Conservation (phyloP, 139 green algal species). For the Zygnema circumcarinatum region DNA sequence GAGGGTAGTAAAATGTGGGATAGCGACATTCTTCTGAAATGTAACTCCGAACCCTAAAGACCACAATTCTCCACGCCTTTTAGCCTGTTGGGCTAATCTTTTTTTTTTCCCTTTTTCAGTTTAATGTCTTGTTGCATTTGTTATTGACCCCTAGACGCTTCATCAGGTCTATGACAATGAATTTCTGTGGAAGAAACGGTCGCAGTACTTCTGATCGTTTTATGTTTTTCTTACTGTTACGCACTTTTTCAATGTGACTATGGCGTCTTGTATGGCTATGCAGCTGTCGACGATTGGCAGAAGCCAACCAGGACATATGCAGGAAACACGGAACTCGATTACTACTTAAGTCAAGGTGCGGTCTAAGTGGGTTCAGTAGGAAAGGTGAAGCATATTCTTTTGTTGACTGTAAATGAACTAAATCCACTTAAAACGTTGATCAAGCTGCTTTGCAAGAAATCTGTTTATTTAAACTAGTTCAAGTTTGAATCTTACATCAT, state of each 20-base stretch:
- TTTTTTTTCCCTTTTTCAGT: neutral
- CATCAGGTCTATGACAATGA: neutral
- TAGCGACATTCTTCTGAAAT: constrained; percentile 23
- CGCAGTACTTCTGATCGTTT: neutral
- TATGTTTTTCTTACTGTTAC: neutral
- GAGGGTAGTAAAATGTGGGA: constrained; percentile 28
- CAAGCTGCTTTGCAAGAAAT: no score
- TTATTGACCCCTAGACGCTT: neutral
- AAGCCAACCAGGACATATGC: constrained; percentile 33
- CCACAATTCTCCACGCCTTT: neutral
- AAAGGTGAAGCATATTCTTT: neutral
- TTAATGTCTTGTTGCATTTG: neutral
- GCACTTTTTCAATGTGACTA: constrained; percentile 6
- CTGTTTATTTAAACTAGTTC: neutral
- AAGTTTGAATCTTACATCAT: neutral
- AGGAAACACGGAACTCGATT: constrained; percentile 29
- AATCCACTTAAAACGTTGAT: no score
- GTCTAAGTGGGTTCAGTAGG: neutral
- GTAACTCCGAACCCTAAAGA: neutral
- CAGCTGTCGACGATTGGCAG: constrained; percentile 26
- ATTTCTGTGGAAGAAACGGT: neutral
- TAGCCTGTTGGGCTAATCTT: neutral
- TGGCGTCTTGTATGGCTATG: neutral
- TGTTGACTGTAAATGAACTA: neutral
- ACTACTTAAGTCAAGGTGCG: constrained; percentile 31